Percentiles rank a stretch among this genome's conserved stretches.
Evolutionary conservation across 805 yeast species (phyloP).

Genomic region (Wickerhamiella sorbophila): DNA sequence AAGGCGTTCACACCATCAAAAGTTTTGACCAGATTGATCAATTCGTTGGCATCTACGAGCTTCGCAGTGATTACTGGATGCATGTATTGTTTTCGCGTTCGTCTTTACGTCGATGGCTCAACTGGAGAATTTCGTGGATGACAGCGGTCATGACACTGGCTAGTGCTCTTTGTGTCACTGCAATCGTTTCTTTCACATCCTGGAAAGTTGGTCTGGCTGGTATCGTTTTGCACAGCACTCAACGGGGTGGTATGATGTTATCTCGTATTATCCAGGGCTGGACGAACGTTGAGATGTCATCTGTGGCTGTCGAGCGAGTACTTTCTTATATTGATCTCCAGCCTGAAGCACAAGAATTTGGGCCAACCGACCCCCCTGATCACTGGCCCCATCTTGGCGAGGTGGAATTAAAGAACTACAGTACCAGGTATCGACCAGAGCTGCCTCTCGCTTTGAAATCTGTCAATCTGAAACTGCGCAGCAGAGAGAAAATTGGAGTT

Average conservation of each 20-base stretch:
- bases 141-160: slow-evolving; percentile 70
- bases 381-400: slow-evolving; percentile 68
- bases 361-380: slow-evolving; percentile 41
- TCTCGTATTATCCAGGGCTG: slow-evolving; percentile 87
- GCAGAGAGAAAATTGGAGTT: slow-evolving; percentile 81
- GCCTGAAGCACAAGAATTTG: slow-evolving; percentile 70
- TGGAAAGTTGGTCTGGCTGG: slow-evolving; percentile 84
- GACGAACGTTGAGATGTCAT: slow-evolving; percentile 80
- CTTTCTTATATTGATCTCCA: slow-evolving; percentile 45
- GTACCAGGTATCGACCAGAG: slow-evolving; percentile 72
- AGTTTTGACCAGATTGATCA: slow-evolving; percentile 48
- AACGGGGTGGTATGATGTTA: slow-evolving; percentile 69
- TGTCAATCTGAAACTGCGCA: slow-evolving; percentile 57
- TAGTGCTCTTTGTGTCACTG: slow-evolving; percentile 59
- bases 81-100: slow-evolving; percentile 50
- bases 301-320: slow-evolving; percentile 63
- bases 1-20: slow-evolving; percentile 54
- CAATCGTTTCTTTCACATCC: slow-evolving; percentile 39
- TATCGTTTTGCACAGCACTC: slow-evolving; percentile 70
- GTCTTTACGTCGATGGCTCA: slow-evolving; percentile 39
- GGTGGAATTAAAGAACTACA: slow-evolving; percentile 52
- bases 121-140: slow-evolving; percentile 80
- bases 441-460: slow-evolving; percentile 70
- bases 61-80: slow-evolving; percentile 21
- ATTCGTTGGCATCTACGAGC: slow-evolving; percentile 34